Conservation (phyloP, 208 protist genomes). For the Leishmania guyanensis region DNA sequence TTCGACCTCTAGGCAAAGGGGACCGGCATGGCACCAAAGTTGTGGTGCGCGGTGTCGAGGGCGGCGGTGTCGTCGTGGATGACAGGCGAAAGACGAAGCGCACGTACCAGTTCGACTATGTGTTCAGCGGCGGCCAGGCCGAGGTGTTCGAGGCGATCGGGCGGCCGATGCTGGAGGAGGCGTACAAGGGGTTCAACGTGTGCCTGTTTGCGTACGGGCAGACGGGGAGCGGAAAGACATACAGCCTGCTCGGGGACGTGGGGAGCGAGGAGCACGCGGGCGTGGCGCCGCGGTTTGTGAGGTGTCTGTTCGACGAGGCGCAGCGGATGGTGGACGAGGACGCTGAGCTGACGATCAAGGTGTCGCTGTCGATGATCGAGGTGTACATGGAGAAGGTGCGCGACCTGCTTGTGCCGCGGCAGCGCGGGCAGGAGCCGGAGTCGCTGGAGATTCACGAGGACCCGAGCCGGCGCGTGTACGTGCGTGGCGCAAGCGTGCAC, state of each 20-base stretch:
- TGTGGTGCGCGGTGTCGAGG: constrained; percentile 9
- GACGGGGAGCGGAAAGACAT: constrained; percentile 79
- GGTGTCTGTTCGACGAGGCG: constrained; percentile 47
- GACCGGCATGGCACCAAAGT: constrained; percentile 28
- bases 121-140: constrained; percentile 48
- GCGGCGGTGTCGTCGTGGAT: constrained; percentile 20
- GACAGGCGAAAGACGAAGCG: constrained; percentile 30
- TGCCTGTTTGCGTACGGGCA: constrained; percentile 84
- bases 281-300: constrained; percentile 42
- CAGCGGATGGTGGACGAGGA: constrained; percentile 57
- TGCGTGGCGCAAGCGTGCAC: constrained; percentile 68
- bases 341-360: constrained; percentile 45
- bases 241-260: constrained; percentile 72
- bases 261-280: constrained; percentile 39
- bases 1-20: constrained; percentile 29
- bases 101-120: constrained; percentile 46
- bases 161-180: constrained; percentile 75
- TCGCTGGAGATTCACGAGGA: constrained; percentile 76
- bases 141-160: constrained; percentile 78
- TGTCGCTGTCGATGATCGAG: constrained; percentile 84
- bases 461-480: constrained; percentile 56
- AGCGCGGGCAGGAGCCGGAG: constrained; percentile 74
- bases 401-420: constrained; percentile 67
- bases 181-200: constrained; percentile 85
- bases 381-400: constrained; percentile 82